A percentile compares a stretch with the other conserved stretches of the same genome.
Evolutionary conservation across 2,329 filamentous ascomycete species (phyloP).

Genomic region (Pseudogymnoascus sp.): DNA sequence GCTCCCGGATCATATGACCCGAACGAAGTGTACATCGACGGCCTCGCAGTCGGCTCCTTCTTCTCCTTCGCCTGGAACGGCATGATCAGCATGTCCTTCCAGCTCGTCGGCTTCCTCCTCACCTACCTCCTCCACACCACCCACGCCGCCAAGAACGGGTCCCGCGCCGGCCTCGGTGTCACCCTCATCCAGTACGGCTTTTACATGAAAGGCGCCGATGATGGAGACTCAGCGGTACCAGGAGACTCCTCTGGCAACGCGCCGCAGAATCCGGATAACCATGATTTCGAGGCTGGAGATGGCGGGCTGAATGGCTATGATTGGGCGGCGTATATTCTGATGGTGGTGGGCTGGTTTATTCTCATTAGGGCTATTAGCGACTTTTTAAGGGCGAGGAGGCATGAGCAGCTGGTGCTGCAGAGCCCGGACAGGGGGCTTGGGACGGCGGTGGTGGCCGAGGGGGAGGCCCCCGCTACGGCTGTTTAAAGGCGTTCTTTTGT

Average conservation of each 20-base stretch:
- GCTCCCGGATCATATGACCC: conserved; percentile 82
- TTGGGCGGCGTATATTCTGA: conserved; percentile 84
- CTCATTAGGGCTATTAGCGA: conserved; percentile 89
- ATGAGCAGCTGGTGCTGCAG: conserved; percentile 87
- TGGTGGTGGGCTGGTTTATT: conserved; percentile 98
- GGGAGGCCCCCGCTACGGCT: conserved; percentile 44
- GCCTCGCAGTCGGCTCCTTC: conserved; percentile 80
- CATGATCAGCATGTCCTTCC: conserved; percentile 97
- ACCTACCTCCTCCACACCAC: conserved; percentile 97
- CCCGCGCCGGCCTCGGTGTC: conserved; percentile 85
- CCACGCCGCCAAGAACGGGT: conserved; percentile 96
- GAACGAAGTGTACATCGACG: conserved; percentile 95
- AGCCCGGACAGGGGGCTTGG: conserved; percentile 82
- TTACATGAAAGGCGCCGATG: conserved; percentile 67
- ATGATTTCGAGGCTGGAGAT: conserved; percentile 61
- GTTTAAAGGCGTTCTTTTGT: neutral
- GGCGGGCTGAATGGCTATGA: conserved; percentile 62
- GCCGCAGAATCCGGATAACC: conserved; percentile 80
- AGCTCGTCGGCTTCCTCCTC: conserved; percentile 91
- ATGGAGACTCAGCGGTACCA: conserved; percentile 31
- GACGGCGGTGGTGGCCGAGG: conserved; percentile 77
- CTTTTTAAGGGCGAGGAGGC: conserved; percentile 76
- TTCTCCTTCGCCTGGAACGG: conserved; percentile 87
- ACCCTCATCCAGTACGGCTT: conserved; percentile 96
- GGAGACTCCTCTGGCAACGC: conserved; percentile 51